These are phyloP conservation scores for Cercospora zeina DNA, from an alignment of 2,329 filamentous ascomycete genomes.

Conservation along the genomic window DNA sequence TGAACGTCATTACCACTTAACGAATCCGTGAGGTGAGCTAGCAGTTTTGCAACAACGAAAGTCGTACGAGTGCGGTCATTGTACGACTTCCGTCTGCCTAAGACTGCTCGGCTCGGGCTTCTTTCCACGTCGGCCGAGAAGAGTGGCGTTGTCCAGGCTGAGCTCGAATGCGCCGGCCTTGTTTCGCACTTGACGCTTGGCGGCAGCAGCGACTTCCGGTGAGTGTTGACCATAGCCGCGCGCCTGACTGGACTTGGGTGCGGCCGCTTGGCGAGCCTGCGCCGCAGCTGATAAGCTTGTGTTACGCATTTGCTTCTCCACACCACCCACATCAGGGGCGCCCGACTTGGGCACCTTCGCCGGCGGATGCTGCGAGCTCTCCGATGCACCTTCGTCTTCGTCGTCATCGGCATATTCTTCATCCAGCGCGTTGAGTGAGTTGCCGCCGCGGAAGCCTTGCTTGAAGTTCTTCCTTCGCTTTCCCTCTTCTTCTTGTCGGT, in stretches of 20 bases:
- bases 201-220: conserved; percentile 77
- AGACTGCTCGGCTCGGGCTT: conserved; percentile 50
- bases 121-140: conserved; percentile 71
- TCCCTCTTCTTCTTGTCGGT: conserved; percentile 91
- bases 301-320: conserved; percentile 86
- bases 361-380: conserved; percentile 52
- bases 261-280: conserved; percentile 57
- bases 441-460: conserved; percentile 64
- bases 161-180: conserved; percentile 82
- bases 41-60: background rate
- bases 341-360: conserved; percentile 67
- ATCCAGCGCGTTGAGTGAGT: conserved; percentile 64
- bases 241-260: conserved; percentile 54
- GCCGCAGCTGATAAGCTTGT: conserved; percentile 71
- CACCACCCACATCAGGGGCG: conserved; percentile 62
- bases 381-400: conserved; percentile 62
- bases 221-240: conserved; percentile 89
- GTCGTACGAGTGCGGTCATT: conserved; percentile 12
- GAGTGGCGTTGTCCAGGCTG: conserved; percentile 83
- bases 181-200: conserved; percentile 74
- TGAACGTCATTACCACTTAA: background rate
- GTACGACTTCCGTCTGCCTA: conserved; percentile 44
- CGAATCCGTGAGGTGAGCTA: background rate
- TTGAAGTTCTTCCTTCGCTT: conserved; percentile 84
- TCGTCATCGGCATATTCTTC: conserved; percentile 65